Conservation (phyloP, 2,329 filamentous ascomycete species). For the Beauveria scarabaeidicola region DNA sequence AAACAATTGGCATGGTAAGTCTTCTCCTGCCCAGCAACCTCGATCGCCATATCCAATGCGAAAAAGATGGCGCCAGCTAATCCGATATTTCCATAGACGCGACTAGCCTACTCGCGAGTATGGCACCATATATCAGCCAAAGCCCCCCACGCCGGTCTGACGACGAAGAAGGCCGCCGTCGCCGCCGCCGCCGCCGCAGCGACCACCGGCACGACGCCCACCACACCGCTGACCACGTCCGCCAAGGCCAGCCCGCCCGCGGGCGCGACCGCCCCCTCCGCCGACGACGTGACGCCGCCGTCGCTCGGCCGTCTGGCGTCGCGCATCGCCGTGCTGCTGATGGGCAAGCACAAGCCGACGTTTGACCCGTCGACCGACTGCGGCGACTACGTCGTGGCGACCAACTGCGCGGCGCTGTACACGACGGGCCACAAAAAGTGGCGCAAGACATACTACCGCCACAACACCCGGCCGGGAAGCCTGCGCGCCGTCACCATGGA, state of each 20-base stretch:
- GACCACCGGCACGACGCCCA: background rate
- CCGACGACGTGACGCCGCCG: constrained; percentile 51
- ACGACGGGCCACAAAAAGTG: constrained; percentile 85
- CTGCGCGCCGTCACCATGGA: constrained; percentile 91
- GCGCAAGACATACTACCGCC: constrained; percentile 93
- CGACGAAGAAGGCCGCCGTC: constrained; percentile 32
- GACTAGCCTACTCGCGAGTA: constrained; percentile 88
- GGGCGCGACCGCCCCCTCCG: background rate
- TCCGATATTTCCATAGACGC: constrained; percentile 52
- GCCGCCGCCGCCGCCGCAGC: background rate
- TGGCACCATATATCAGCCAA: constrained; percentile 84
- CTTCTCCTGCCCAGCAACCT: constrained; percentile 2
- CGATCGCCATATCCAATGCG: background rate
- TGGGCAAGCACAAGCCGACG: constrained; percentile 99
- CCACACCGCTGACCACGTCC: background rate
- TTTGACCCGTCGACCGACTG: constrained; percentile 97
- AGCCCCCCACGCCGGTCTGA: constrained; percentile 53
- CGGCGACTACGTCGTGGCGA: constrained; percentile 96
- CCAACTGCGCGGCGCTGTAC: constrained; percentile 77
- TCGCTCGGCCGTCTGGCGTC: constrained; percentile 86
- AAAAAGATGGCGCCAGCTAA: background rate
- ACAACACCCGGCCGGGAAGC: constrained; percentile 82
- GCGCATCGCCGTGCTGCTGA: constrained; percentile 76
- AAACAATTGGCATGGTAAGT: constrained; percentile 65
- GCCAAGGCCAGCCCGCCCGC: background rate